Base-by-base conservation (phyloP, 202 grass and related monocot species). In the Cymbopogon flexuosus region DNA sequence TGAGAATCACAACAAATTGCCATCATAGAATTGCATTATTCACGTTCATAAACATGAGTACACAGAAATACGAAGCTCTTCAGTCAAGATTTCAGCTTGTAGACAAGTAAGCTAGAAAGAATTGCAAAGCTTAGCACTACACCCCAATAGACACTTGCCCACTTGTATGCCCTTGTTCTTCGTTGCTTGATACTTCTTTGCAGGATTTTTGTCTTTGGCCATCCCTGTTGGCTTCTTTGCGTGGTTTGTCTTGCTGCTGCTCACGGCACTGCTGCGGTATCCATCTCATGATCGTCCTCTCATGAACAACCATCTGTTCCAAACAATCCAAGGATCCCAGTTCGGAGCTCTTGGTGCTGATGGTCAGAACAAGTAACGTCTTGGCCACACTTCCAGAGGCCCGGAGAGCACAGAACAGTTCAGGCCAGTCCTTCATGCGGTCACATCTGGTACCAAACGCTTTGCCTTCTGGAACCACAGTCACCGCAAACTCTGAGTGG, bases 401-500 rank as follows among this genome's bases (percentile, higher is more conserved):
- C 6, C 92, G 61, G 0, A 91, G 80, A 0, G 68, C 30, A 47
- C 86, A 91, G 3, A 87, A 29, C 2, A 94, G 24, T 8, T 91
- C 84, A 43, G 89, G 68, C 92, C 80, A 89, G 40, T 60, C 75
- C 29, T 73, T 72, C 16, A 94, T 6, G 22, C 78, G 67, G 62
- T 41, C 45, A 65, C 68, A 73, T 15, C 51, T 83, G 10, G 3
- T 1, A 4, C 64, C 40, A 0, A 82, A 85, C 9, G 0, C 33
- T 46, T 23, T 36, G 0, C 73, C 63, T 70, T 96, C 83, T 13
- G 64, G 45, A 52, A 87, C 74, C 4, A 90, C 74, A 29, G 87
- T 45, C 2, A 90, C 93, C 0, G 85, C 46, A 66, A 92, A 96
- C 65, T 96, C 88, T 0, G 93, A 90, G 43, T 92, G 94, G 37